Evolutionary conservation across 2,329 filamentous ascomycete genomes (phyloP), one percentile per base, ranked within the genome.

Genomic region (Ploettnerulaceae sp.): DNA sequence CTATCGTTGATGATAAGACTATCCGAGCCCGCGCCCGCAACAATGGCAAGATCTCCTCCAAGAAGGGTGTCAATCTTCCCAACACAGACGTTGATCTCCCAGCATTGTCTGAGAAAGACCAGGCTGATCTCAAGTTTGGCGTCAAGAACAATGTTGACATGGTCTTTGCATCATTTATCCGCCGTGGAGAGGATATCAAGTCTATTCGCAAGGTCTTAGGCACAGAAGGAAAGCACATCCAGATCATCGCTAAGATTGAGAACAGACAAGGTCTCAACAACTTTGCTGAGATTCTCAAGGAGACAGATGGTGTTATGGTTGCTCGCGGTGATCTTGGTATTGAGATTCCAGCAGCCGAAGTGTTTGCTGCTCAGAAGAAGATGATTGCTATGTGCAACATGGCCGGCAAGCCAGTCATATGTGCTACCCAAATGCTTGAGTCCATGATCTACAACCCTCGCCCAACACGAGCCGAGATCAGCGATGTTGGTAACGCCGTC

Each of bases 371-470:
- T 47, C 93, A 98, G 79, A 98, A 98, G 86, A 98, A 98, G 88
- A 90, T 98, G 81, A 98, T 98, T 71, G 90, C 93, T 72, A 97
- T 97, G 84, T 98, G 93, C 82, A 98, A 98, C 78, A 83, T 96
- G 66, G 90, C 89, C 60, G 93, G 93, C 71, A 98, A 98, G 81
- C 93, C 93, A 59, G 90, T 91, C 69, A 96, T 98, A 69, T 97
- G 91, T 72, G 93, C 93, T 51, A 98, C 93, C 31, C 93, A 98
- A 77, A 98, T 98, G 93, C 81, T 98, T 60, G 93, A 98, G 81
- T 95, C 89, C 56, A 98, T 98, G 93, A 98, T 95, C 71, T 96
- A 95, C 80, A 98, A 98, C 78, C 93, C 93, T 59, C 88, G 93
- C 55, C 93, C 93, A 41, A 98, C 93, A 55, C 89, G 93, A 72